A percentile compares a stretch with the other conserved stretches of the same genome.
These are phyloP conservation scores for Aspergillus pseudoglaucus DNA, from an alignment of 2,329 filamentous ascomycete genomes.

Conservation along the genomic window DNA sequence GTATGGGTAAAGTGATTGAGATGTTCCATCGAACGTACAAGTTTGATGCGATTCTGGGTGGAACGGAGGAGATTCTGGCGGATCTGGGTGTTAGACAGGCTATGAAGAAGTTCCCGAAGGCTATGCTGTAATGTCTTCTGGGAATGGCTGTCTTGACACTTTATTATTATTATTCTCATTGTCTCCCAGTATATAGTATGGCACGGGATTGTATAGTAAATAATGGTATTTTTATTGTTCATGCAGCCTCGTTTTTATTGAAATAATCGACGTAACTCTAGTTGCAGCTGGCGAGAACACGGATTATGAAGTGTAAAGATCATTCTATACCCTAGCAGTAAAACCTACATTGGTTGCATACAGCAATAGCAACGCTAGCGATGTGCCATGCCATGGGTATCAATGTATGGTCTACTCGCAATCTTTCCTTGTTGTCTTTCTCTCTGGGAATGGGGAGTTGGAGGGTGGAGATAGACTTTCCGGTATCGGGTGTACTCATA, in stretches of 20 bases:
- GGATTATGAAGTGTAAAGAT: too few species aligned
- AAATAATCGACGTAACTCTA: too few species aligned
- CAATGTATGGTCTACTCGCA: neutral
- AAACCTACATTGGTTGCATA: too few species aligned
- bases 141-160: neutral
- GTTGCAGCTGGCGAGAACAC: too few species aligned
- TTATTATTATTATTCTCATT: neutral
- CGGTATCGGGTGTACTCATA: neutral
- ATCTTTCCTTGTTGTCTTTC: neutral
- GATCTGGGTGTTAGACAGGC: constrained; percentile 80
- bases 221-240: too few species aligned
- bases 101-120: constrained; percentile 76
- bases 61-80: constrained; percentile 74
- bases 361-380: too few species aligned
- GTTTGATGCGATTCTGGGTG: constrained; percentile 71
- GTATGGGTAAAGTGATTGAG: constrained; percentile 77
- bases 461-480: neutral
- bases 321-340: too few species aligned
- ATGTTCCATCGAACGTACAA: constrained; percentile 82
- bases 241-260: too few species aligned
- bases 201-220: neutral
- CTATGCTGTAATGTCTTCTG: constrained; percentile 57
- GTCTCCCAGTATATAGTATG: neutral
- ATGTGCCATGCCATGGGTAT: too few species aligned
- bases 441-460: neutral